Evolutionary conservation across 257 asterid species (phyloP), one percentile per base, ranked within the genome.

Genomic region (Paraleonurus japonicus): DNA sequence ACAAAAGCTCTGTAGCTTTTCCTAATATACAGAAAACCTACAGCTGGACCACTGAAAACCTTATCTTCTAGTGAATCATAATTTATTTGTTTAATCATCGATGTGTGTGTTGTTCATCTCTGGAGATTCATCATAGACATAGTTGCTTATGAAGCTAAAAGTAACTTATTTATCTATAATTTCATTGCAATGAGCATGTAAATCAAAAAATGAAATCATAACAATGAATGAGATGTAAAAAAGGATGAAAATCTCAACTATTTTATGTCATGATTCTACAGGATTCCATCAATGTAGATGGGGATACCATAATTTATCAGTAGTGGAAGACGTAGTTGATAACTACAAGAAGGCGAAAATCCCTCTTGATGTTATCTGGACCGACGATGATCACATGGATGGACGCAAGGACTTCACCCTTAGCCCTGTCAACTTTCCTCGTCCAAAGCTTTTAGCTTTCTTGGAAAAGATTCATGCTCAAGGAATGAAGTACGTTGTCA

Each of bases 241-340:
- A 60, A n/a, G 17, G 23, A 71, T 57, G 17, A 22, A 57, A 51
- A 22, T 61, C 54, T 47, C 3, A 51, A 58, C 37, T 66, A 32
- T 53, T 59, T 26, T 12, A 43, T 61, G 1, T 74, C 26, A 32
- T 71, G 23, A 53, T 81, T 74, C n/a, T 43, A 33, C 87, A 95
- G 99, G 99, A 1, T 95, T 95, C 76, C 99, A 95, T 70, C 99
- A 95, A 78, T 95, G 99, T 74, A 80, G 98, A 75, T 92, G 99
- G 98, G 98, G 97, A 20, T 95, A 95, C 90, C 98, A 80, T 45
- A 92, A 95, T 24, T 65, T 92, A 50, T 92, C 98, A 47, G 97
- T 88, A 2, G 90, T 95, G 8, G 99, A 92, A 73, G 99, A 92
- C 54, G 99, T 92, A 5, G 96, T 95, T 0, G 95, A 85, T 8